Evolutionary conservation across 1,284 basidiomycete species (phyloP).

Genomic region (Ceratobasidium sp.): DNA sequence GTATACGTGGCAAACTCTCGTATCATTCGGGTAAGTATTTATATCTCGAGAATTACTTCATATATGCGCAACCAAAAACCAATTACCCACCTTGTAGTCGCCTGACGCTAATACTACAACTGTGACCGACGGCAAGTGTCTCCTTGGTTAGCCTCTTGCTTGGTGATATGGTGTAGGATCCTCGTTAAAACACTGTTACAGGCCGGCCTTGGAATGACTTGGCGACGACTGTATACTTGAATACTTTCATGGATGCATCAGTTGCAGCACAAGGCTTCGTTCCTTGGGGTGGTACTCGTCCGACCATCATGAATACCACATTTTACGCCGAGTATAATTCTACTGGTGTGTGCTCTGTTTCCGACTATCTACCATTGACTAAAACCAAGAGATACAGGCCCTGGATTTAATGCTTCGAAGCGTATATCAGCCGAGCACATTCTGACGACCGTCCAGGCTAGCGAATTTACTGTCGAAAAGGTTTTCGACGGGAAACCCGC

Average conservation of each 20-base stretch:
- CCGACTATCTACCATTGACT: background rate
- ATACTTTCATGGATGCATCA: conserved; percentile 71
- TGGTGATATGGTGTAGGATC: background rate
- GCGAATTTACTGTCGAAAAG: conserved; percentile 23
- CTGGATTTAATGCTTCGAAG: conserved; percentile 64
- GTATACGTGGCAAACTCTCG: conserved; percentile 70
- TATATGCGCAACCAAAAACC: conserved; percentile 12
- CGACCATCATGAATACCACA: conserved; percentile 65
- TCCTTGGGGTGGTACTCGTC: conserved; percentile 65
- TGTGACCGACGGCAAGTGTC: conserved; percentile 63
- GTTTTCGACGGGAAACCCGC: conserved; percentile 26
- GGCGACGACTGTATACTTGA: conserved; percentile 67
- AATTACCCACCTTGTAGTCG: conserved; percentile 59
- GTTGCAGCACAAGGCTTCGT: conserved; percentile 66
- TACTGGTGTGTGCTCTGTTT: conserved; percentile 58
- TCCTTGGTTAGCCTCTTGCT: conserved; percentile 54
- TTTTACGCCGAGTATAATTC: conserved; percentile 73
- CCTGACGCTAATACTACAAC: conserved; percentile 69
- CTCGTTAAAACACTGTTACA: background rate
- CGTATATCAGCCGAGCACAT: conserved; percentile 66
- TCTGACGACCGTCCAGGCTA: conserved; percentile 59
- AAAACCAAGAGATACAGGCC: conserved; percentile 58
- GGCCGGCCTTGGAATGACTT: conserved; percentile 75
- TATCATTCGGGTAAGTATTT: conserved; percentile 60
- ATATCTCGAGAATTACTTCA: background rate